Percentiles rank a stretch among this genome's conserved stretches.
Evolutionary conservation across 2,329 filamentous ascomycete species (phyloP).

Genomic region (Chaetomium strumarium): DNA sequence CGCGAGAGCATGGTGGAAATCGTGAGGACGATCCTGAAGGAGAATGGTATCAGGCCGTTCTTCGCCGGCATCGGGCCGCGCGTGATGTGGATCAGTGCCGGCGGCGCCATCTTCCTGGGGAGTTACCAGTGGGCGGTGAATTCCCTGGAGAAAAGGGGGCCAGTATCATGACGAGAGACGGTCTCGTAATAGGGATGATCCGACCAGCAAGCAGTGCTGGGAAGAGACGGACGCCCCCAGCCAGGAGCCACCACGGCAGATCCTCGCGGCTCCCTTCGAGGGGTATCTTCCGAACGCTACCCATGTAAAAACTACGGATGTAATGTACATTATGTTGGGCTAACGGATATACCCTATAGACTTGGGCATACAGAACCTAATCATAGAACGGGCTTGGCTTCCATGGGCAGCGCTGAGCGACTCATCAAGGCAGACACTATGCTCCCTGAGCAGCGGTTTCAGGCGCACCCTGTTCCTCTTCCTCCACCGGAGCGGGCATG

Average conservation of each 20-base stretch:
- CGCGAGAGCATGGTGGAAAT: conserved; percentile 54
- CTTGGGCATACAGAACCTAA: background rate
- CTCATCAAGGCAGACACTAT: background rate
- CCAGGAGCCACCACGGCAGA: background rate
- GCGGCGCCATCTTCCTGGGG: conserved; percentile 89
- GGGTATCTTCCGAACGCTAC: background rate
- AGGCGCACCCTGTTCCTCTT: conserved; percentile 1
- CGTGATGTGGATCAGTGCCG: conserved; percentile 90
- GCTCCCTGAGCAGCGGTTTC: conserved; percentile 5
- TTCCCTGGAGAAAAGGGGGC: conserved; percentile 46
- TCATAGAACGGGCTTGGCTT: background rate
- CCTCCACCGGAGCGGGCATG: conserved; percentile 28
- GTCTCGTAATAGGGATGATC: background rate
- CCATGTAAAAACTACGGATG: conserved; percentile 11
- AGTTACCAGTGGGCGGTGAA: conserved; percentile 89
- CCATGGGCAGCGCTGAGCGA: background rate
- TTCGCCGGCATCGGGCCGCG: conserved; percentile 74
- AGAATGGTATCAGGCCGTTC: conserved; percentile 62
- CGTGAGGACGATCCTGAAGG: conserved; percentile 56
- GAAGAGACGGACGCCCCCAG: background rate
- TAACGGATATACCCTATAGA: conserved; percentile 11
- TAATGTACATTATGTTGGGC: conserved; percentile 12
- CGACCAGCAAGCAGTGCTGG: background rate
- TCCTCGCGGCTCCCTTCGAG: background rate
- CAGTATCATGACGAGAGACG: conserved; percentile 3